Evolutionary conservation across 2,329 filamentous ascomycete genomes (phyloP).

Genomic region (Fusarium acutatum): DNA sequence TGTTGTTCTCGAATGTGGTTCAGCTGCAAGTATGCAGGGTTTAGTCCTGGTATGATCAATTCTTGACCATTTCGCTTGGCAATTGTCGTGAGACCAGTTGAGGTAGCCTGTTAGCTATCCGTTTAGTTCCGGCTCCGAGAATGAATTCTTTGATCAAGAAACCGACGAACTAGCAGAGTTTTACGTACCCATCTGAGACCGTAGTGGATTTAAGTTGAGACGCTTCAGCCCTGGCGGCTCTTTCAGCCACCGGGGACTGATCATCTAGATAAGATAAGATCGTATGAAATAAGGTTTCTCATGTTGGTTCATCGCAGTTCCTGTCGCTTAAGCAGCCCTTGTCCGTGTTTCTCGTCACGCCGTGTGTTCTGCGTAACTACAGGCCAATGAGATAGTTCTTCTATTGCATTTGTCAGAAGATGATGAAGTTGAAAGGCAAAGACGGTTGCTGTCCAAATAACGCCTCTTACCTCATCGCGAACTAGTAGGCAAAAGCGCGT

Average conservation of each 20-base stretch:
- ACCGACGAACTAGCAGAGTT: not conserved
- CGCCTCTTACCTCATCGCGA: not conserved
- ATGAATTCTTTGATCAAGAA: not conserved
- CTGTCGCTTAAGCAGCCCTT: not conserved
- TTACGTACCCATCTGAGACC: not conserved
- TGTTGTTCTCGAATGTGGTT: not conserved
- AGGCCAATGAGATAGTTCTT: not conserved
- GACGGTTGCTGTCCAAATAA: not conserved
- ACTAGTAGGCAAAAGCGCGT: not conserved
- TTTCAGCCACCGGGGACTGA: not conserved
- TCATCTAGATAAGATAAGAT: constrained; percentile 27
- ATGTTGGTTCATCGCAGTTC: not conserved
- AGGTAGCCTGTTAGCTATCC: not conserved
- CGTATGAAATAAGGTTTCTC: not conserved
- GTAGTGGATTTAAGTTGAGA: constrained; percentile 1
- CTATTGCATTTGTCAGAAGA: not conserved
- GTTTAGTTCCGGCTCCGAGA: not conserved
- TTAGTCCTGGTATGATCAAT: not conserved
- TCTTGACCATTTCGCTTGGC: not conserved
- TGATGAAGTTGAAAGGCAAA: not conserved
- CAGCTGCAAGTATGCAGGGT: not conserved
- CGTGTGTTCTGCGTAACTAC: not conserved
- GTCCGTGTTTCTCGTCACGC: not conserved
- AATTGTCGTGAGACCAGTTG: not conserved
- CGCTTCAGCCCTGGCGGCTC: constrained; percentile 8